A percentile compares a stretch with the other conserved stretches of the same genome.
phyloP scores from a whole-genome alignment of 768 basidiomycete genomes.

The Hebeloma cylindrosporum region DNA sequence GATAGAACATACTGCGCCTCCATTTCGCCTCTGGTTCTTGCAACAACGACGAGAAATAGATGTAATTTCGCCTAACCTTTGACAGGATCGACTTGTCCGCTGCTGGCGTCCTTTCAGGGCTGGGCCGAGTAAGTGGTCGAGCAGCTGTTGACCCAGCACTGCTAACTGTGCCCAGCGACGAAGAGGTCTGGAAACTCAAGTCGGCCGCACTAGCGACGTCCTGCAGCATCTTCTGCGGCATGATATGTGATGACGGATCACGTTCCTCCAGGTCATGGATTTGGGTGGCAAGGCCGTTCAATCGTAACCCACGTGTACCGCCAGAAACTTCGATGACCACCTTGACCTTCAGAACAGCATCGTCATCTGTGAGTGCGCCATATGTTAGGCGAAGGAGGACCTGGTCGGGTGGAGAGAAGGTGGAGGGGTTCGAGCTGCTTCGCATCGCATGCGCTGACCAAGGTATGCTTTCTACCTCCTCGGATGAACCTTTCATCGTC shows the following conservation, averaged over 20 bases:
- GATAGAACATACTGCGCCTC: conserved; percentile 66
- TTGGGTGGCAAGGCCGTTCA: conserved; percentile 81
- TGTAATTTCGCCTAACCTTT: conserved; percentile 89
- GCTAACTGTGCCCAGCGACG: conserved; percentile 56
- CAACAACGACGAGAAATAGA: conserved; percentile 94
- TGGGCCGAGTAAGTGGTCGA: conserved; percentile 33
- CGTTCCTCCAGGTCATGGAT: conserved; percentile 67
- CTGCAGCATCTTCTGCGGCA: conserved; percentile 64
- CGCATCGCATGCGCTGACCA: conserved; percentile 68
- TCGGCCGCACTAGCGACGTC: conserved; percentile 72
- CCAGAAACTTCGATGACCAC: conserved; percentile 80
- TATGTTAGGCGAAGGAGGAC: conserved; percentile 72
- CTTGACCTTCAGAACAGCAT: conserved; percentile 79
- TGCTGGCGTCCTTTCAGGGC: conserved; percentile 50
- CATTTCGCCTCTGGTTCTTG: conserved; percentile 99
- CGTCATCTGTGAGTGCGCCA: conserved; percentile 64
- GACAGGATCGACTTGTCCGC: conserved; percentile 84
- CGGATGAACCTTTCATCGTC: conserved; percentile 69
- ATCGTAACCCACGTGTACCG: conserved; percentile 70
- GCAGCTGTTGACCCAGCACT: conserved; percentile 49
- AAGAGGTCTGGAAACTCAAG: conserved; percentile 64
- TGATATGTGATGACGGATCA: conserved; percentile 58
- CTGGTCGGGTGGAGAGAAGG: conserved; percentile 42
- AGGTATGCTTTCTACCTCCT: conserved; percentile 67
- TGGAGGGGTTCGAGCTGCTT: conserved; percentile 37